Percentiles rank a stretch among this genome's conserved stretches.
These are phyloP conservation scores for Aethionema arabicum DNA, from an alignment of 345 rosid species.

Conservation along the genomic window DNA sequence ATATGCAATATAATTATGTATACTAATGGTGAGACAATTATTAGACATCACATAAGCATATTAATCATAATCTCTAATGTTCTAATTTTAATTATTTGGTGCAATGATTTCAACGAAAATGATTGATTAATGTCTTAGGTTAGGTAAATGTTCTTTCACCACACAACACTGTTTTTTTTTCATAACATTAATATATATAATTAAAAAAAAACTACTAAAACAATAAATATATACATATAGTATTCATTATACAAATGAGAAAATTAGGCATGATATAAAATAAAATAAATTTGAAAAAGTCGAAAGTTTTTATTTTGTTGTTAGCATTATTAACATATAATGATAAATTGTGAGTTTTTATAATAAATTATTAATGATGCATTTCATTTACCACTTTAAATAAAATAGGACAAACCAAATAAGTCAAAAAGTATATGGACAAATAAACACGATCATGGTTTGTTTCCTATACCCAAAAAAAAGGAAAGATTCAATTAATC, in stretches of 20 bases:
- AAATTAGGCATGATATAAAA: background rate
- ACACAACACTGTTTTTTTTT: constrained; percentile 19
- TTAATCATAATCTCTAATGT: constrained; percentile 18
- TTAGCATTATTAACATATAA: background rate
- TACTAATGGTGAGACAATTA: constrained; percentile 27
- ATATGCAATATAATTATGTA: constrained; percentile 9
- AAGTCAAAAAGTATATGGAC: constrained; percentile 9
- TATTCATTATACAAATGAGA: constrained; percentile 17
- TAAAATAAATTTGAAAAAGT: constrained; percentile 2
- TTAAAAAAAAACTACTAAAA: background rate
- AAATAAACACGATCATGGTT: constrained; percentile 27
- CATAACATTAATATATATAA: background rate
- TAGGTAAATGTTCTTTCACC: constrained; percentile 38
- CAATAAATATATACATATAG: background rate
- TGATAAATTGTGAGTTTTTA: constrained; percentile 4
- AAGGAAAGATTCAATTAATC: constrained; percentile 33
- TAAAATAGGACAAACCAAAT: too few species aligned
- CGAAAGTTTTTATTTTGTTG: too few species aligned
- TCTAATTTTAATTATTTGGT: constrained; percentile 24
- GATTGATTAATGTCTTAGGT: constrained; percentile 17
- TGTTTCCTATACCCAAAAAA: constrained; percentile 17
- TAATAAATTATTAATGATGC: background rate
- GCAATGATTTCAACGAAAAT: constrained; percentile 27
- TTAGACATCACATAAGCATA: constrained; percentile 29
- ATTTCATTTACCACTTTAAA: background rate